A percentile compares a stretch with the other conserved stretches of the same genome.
Evolutionary conservation across 805 yeast species (phyloP).

Genomic region (Metschnikowia kofuensis): DNA sequence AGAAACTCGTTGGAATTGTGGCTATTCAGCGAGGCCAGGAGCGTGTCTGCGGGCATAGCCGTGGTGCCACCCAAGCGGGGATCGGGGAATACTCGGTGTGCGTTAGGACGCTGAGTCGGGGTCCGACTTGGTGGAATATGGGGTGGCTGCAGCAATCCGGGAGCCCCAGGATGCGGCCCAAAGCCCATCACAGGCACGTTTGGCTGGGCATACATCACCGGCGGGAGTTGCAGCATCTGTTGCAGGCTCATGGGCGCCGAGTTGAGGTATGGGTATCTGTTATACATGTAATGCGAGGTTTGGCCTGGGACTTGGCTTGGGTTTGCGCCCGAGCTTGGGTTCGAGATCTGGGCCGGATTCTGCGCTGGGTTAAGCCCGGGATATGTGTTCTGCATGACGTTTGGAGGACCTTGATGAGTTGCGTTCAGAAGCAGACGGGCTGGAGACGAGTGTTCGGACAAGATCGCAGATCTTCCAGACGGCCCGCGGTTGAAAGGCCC

Average conservation of each 20-base stretch:
- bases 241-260: not conserved
- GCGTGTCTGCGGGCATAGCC: not conserved
- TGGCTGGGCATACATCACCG: not conserved
- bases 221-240: not conserved
- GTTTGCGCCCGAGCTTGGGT: too few relatives aligned
- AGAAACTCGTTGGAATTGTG: not conserved
- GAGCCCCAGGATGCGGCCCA: not conserved
- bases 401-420: not conserved
- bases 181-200: not conserved
- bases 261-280: not conserved
- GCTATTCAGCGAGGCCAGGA: slow-evolving; percentile 3
- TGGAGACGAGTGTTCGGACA: not conserved
- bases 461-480: not conserved
- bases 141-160: not conserved
- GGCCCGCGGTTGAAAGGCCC: not conserved
- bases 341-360: too few relatives aligned
- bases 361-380: too few relatives aligned
- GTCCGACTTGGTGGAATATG: not conserved
- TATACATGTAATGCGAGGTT: not conserved
- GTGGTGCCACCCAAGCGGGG: not conserved
- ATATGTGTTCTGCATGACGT: not conserved
- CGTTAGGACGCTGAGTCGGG: not conserved
- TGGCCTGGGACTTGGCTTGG: not conserved
- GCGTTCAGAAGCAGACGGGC: not conserved
- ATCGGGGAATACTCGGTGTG: not conserved